Conservation (phyloP, 2,329 filamentous ascomycete species). For the Calonectria fujianensis region DNA sequence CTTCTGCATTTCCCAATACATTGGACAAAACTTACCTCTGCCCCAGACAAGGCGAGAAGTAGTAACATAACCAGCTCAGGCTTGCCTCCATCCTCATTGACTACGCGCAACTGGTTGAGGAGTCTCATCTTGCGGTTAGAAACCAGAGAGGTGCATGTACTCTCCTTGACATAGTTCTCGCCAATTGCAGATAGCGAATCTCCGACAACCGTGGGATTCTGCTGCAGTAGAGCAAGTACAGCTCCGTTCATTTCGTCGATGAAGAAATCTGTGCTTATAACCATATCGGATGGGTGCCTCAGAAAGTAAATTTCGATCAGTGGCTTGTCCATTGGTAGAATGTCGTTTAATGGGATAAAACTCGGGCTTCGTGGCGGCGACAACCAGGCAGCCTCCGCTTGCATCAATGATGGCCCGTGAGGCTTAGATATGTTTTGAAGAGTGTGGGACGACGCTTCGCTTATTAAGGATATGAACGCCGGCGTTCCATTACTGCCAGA, state of each 20-base stretch:
- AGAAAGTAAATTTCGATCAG: conserved; percentile 18
- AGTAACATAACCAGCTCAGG: background rate
- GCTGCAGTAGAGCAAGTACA: background rate
- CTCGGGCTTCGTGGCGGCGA: background rate
- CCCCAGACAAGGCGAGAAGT: background rate
- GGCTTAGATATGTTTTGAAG: too few species aligned
- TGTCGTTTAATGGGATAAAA: conserved; percentile 5
- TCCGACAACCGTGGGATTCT: background rate
- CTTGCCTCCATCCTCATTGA: background rate
- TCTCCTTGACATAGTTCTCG: background rate
- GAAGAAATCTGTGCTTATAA: background rate
- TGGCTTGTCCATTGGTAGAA: conserved; percentile 1
- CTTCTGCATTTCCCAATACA: background rate
- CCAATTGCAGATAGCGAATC: conserved; percentile 5
- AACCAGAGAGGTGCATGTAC: background rate
- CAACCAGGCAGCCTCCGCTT: background rate
- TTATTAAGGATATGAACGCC: background rate
- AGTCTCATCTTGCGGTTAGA: conserved; percentile 5
- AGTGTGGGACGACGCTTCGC: background rate
- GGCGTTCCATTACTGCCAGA: background rate
- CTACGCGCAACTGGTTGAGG: background rate
- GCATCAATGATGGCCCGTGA: background rate
- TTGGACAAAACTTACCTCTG: background rate
- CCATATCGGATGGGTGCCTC: conserved; percentile 8
- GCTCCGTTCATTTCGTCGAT: conserved; percentile 9